phyloP scores from a whole-genome alignment of 2,329 filamentous ascomycete genomes.

The Penicillium sp. region DNA sequence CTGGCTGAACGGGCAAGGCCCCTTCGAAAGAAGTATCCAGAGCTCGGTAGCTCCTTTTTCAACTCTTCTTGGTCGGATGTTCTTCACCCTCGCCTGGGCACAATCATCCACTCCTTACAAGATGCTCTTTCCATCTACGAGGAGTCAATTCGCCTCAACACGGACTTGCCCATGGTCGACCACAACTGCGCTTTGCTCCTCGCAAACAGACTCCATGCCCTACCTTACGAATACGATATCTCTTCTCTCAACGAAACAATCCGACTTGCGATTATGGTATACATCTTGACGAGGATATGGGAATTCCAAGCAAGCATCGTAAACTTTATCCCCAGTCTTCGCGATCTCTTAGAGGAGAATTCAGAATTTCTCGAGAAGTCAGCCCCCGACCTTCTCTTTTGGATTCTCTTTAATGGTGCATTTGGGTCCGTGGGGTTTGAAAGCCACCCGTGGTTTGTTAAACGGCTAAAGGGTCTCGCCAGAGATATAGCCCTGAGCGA shows the following conservation, averaged over 20 bases:
- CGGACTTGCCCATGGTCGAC: background rate
- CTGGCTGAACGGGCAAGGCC: background rate
- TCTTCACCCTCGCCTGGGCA: background rate
- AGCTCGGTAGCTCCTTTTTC: background rate
- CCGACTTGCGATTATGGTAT: background rate
- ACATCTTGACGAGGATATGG: background rate
- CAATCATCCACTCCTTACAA: background rate
- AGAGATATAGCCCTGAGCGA: background rate
- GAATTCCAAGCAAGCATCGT: background rate
- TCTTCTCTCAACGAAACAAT: background rate
- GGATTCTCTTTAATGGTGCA: background rate
- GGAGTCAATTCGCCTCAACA: background rate
- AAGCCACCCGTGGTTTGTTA: background rate
- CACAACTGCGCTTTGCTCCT: background rate
- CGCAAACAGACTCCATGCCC: background rate
- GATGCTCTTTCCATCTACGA: background rate
- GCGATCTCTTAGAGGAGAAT: background rate
- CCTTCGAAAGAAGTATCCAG: background rate
- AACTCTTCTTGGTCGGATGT: background rate
- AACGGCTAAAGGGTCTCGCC: background rate
- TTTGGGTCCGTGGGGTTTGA: background rate
- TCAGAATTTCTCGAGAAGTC: background rate
- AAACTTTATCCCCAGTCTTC: background rate
- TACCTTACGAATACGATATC: background rate
- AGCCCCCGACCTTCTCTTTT: background rate